Conservation (phyloP, 2,329 filamentous ascomycete genomes). For the Chrysoporthe cubensis region DNA sequence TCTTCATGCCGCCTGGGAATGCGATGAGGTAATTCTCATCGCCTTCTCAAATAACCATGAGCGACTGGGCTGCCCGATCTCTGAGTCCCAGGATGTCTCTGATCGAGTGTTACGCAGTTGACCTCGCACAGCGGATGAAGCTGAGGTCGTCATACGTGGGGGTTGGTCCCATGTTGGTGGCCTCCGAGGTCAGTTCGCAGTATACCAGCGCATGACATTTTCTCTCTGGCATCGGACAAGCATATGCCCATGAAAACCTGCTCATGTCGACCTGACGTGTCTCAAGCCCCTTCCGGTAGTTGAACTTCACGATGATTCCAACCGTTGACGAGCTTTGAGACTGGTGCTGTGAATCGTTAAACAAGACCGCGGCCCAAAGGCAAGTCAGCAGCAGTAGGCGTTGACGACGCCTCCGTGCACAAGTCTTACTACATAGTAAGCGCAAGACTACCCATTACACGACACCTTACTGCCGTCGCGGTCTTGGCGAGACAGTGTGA, state of each 20-base stretch:
- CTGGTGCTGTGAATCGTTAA: slow-evolving; percentile 18
- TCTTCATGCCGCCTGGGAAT: not conserved
- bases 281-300: not conserved
- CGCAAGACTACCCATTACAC: slow-evolving; percentile 5
- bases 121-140: slow-evolving; percentile 12
- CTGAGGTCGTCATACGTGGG: not conserved
- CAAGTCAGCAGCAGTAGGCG: slow-evolving; percentile 22
- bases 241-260: not conserved
- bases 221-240: not conserved
- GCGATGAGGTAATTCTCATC: not conserved
- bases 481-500: not conserved
- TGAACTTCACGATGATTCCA: not conserved
- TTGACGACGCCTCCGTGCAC: slow-evolving; percentile 11
- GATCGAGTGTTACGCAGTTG: slow-evolving; percentile 24
- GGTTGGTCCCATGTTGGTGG: not conserved
- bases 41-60: slow-evolving; percentile 7
- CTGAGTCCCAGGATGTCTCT: slow-evolving; percentile 14
- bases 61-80: not conserved
- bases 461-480: not conserved
- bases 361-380: slow-evolving; percentile 18
- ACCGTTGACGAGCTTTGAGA: slow-evolving; percentile 2
- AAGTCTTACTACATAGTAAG: slow-evolving; percentile 8
- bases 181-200: not conserved
- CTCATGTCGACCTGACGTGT: not conserved
- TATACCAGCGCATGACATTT: not conserved